phyloP scores from a whole-genome alignment of 176 grass and related monocot species.

The Eragrostis curvula region DNA sequence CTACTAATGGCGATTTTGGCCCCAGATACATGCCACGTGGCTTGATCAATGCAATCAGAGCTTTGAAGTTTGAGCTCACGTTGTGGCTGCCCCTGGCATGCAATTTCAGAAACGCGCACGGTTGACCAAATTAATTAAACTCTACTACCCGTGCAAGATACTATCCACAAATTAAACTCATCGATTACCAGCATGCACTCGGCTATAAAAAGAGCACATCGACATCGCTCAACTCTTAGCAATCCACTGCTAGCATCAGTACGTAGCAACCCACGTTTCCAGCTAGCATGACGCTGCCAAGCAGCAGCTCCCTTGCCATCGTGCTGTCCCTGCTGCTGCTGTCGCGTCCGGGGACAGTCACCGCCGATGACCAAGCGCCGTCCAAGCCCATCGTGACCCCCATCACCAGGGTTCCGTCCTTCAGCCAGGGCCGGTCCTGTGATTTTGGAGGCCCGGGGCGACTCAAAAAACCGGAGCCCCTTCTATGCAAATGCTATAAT shows the following conservation, averaged over 20 bases:
- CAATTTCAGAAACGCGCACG: neutral
- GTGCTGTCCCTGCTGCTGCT: neutral
- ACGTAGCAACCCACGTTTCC: neutral
- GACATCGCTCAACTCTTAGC: neutral
- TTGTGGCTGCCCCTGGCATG: neutral
- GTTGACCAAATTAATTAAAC: neutral
- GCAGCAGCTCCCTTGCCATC: neutral
- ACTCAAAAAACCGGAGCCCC: too few relatives aligned
- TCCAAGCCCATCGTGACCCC: slow-evolving; percentile 25
- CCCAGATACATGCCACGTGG: neutral
- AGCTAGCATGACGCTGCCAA: neutral
- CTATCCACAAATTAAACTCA: too few relatives aligned
- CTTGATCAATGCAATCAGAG: neutral
- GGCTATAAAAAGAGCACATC: neutral
- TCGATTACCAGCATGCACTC: neutral
- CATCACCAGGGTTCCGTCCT: slow-evolving; percentile 10
- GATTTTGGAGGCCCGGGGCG: too few relatives aligned
- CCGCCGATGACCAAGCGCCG: neutral
- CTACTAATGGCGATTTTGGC: too few relatives aligned
- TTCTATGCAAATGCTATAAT: too few relatives aligned
- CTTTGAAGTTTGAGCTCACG: neutral
- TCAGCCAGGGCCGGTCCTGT: too few relatives aligned
- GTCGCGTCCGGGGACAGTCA: neutral
- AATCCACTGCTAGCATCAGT: neutral
- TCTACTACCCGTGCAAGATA: neutral